Evolutionary conservation across 306 rosid species (phyloP), one percentile per base, ranked within the genome.

Genomic region (Fagus crenata): DNA sequence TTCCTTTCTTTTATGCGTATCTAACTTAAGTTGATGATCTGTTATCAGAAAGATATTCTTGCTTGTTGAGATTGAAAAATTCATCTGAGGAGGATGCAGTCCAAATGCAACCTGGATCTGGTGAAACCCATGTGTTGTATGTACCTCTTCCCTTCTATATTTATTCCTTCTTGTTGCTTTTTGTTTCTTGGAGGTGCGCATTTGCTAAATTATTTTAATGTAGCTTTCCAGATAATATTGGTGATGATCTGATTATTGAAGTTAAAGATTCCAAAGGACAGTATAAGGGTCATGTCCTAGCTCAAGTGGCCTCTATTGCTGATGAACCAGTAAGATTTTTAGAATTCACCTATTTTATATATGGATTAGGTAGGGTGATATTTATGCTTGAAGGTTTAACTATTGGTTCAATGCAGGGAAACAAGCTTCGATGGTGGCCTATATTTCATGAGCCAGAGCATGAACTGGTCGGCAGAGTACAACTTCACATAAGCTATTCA

Each of bases 401-500:
- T 39, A 11, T 75, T 5, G 69, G 61, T 59, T 68, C 39, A 35
- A 78, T 43, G 64, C 84, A 85, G 86, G 79, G 72, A 32, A 72
- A 79, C 73, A 82, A 72, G 74, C 73, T 78, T 71, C 81, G 72
- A 54, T 79, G 84, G 84, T 85, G 79, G 84, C 78, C 84, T 32
- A 43, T 82, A 13, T 85, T 75, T 67, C 37, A 53, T 51, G 82
- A 85, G 67, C 80, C 75, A 41, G 69, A 72, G 33, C 77, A 79
- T 59, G 86, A 85, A 60, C 43, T 75, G 41, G 80, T 82, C 40
- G 88, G 84, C 31, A 72, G 71, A 76, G 71, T 85, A 9, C 86
- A 85, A 69, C 68, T 85, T 15, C 35, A 43, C 53, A 73, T 85
- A 67, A 67, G 42, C 9, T 82, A 82, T 63, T 75, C 88, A 31